Conservation (phyloP, 2,329 filamentous ascomycete genomes). For the Cyphellophora attinorum region DNA sequence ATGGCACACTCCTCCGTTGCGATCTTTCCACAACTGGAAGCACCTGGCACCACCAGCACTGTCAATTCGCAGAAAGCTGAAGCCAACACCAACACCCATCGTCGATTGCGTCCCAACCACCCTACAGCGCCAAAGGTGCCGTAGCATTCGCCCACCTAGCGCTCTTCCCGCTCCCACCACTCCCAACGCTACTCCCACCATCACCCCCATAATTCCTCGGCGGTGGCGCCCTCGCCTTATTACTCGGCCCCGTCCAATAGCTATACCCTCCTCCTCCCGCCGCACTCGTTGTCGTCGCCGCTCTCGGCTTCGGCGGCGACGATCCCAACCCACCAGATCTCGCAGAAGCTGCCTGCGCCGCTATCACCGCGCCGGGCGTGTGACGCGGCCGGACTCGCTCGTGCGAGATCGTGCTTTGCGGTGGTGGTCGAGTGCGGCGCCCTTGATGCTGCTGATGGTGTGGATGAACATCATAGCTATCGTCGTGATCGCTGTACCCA, state of each 20-base stretch:
- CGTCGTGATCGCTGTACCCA: neutral
- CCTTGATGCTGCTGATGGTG: neutral
- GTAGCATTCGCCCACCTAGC: slow-evolving; percentile 2
- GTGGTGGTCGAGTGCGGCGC: neutral
- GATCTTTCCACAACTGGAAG: no score
- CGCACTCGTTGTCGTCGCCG: neutral
- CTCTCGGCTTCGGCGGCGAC: neutral
- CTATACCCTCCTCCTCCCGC: neutral
- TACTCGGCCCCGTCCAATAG: slow-evolving; percentile 2
- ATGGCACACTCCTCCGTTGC: no score
- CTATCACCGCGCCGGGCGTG: neutral
- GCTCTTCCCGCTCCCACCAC: neutral
- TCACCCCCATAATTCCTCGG: neutral
- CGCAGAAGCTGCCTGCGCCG: neutral
- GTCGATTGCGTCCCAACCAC: neutral
- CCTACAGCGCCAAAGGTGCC: slow-evolving; percentile 1
- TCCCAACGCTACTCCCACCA: neutral
- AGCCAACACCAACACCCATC: no score
- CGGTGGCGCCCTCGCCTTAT: neutral
- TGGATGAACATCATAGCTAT: no score
- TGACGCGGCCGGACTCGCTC: neutral
- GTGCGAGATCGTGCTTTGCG: neutral
- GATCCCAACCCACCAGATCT: no score
- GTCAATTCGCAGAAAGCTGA: no score
- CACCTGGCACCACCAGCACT: no score